Evolutionary conservation across 306 rosid genomes (phyloP).

Genomic region (Potentilla sterilis): DNA sequence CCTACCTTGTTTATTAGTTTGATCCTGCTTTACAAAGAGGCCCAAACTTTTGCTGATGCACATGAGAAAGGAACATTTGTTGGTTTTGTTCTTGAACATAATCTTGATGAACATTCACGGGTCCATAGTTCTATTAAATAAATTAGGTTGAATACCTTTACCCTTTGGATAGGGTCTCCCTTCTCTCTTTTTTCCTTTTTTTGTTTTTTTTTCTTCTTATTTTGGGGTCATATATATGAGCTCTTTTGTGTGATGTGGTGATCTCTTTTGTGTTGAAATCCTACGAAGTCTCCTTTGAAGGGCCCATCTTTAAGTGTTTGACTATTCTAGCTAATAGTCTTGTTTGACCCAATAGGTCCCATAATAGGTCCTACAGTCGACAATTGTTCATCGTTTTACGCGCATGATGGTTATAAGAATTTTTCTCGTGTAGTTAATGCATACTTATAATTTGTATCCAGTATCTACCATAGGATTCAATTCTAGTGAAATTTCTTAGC

Average conservation of each 20-base stretch:
- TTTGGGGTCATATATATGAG: neutral
- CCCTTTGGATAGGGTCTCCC: neutral
- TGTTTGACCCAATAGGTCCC: neutral
- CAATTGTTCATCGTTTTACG: neutral
- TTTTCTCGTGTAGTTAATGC: neutral
- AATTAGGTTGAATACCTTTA: neutral
- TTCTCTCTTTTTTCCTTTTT: no score
- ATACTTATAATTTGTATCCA: neutral
- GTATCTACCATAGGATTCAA: neutral
- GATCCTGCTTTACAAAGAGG: neutral
- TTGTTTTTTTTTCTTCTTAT: neutral
- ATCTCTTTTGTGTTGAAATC: slow-evolving; percentile 7
- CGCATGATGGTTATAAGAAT: neutral
- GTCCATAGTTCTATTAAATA: neutral
- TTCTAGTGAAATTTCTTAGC: neutral
- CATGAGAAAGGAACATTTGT: neutral
- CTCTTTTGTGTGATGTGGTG: neutral
- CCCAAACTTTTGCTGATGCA: neutral
- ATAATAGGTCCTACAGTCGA: neutral
- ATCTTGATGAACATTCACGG: neutral
- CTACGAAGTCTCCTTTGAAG: slow-evolving; percentile 3
- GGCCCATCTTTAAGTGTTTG: slow-evolving; percentile 5
- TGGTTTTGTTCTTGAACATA: neutral
- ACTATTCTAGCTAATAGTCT: no score
- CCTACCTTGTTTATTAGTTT: no score